Base-by-base conservation (phyloP, 1,284 basidiomycete genomes). In the Termitomyces sp. region DNA sequence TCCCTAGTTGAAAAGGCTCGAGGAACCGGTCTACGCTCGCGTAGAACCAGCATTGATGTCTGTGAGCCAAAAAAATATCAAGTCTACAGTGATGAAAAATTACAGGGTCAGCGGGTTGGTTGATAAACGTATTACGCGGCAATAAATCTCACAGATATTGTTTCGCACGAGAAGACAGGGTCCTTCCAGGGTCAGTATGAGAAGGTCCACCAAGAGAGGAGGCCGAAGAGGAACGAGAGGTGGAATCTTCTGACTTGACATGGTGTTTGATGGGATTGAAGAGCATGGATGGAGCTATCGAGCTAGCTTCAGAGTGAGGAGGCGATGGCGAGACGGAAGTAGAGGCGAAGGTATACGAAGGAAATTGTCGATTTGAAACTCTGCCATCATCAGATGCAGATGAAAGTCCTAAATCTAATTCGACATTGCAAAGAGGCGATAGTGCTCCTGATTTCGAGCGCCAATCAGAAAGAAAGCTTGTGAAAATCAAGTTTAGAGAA, bases 31-130 rank as follows among this genome's bases (percentile, higher is more conserved):
- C 71, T 50, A 78, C 67, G 62, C 78, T 73, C 45, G 79, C 70
- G 62, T 82, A 79, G 61, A 82, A 82, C 59, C 77, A 78, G 57
- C 80, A 83, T 64, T 84, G 81, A 61, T 81, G 78, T 52, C 77
- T 74, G 63, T 84, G 82, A 9, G 70, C 70, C 52, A 82, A 69
- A 66, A 85, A 84, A 30, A 80, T 72, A 45, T 80, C 73, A 45
- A 84, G 66, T 36, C 83, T 86, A 57, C 34, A 52, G 44, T 21
- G n/a, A 31, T 8, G 46, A 5, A 36, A 5, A 34, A 34, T 46
- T 9, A 19, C n/a, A 48, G 42, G 19, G 36, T 61, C 31, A 58
- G 49, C 31, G 13, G 26, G 21, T 51, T 39, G 31, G 15, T n/a
- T 31, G n/a, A 46, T 19, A 19, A 17, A 43, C n/a, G 19, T 49